A percentile compares a stretch with the other conserved stretches of the same genome.
Evolutionary conservation across 306 rosid genomes (phyloP).

Genomic region (Biancaea sappan): DNA sequence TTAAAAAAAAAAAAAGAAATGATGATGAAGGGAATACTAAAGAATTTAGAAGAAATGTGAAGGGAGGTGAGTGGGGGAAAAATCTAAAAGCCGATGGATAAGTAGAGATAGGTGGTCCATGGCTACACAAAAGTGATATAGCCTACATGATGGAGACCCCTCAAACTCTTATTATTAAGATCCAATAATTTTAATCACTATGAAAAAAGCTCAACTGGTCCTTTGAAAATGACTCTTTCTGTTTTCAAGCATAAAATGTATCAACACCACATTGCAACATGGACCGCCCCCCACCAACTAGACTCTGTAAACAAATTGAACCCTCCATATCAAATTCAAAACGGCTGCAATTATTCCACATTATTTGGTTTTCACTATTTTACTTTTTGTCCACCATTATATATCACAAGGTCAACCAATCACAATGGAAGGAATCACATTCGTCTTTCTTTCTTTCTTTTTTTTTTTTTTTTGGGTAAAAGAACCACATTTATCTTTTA

Average conservation of each 20-base stretch:
- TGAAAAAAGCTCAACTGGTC: slow-evolving; percentile 32
- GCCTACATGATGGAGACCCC: slow-evolving; percentile 43
- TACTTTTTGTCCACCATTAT: neutral
- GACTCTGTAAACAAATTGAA: too few species aligned
- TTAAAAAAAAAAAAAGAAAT: too few species aligned
- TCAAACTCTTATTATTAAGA: slow-evolving; percentile 32
- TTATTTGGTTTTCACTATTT: neutral
- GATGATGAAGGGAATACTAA: neutral
- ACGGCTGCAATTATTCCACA: neutral
- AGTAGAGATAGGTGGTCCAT: slow-evolving; percentile 33
- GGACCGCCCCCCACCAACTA: slow-evolving; percentile 33
- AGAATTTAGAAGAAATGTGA: too few species aligned
- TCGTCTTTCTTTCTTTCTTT: too few species aligned
- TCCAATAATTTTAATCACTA: slow-evolving; percentile 42
- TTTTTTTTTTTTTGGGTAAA: too few species aligned
- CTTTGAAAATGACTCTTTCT: slow-evolving; percentile 45
- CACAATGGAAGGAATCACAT: too few species aligned
- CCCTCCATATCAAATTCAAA: too few species aligned
- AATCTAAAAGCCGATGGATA: too few species aligned
- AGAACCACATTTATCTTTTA: too few species aligned
- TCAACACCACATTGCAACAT: slow-evolving; percentile 28
- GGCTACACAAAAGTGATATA: slow-evolving; percentile 18
- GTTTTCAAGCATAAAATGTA: slow-evolving; percentile 18
- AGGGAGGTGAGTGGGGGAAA: too few species aligned
- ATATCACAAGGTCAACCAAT: too few species aligned